A percentile compares a stretch with the other conserved stretches of the same genome.
phyloP scores from a whole-genome alignment of 1,139 yeast genomes.

The Blastobotrys proliferans region DNA sequence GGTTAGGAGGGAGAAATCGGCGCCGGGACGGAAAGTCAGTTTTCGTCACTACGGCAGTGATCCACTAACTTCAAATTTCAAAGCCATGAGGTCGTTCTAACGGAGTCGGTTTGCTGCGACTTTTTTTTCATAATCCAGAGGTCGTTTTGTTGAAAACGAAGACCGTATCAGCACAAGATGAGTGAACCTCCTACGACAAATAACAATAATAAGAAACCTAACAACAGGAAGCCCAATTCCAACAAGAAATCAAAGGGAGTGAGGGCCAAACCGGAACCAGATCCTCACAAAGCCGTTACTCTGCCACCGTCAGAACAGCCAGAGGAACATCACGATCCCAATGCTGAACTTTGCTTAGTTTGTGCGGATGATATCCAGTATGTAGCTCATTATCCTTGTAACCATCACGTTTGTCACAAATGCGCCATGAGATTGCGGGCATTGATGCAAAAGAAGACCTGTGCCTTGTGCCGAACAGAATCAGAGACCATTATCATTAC shows the following conservation, averaged over 20 bases:
- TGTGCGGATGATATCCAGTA: constrained; percentile 70
- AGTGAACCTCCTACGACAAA: too few species aligned
- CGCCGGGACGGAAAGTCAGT: too few species aligned
- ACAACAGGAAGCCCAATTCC: neutral
- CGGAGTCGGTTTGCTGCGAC: too few species aligned
- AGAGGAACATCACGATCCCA: too few species aligned
- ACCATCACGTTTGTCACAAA: constrained; percentile 75
- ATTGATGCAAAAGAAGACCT: constrained; percentile 63
- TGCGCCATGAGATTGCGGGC: constrained; percentile 85
- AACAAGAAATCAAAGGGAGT: neutral
- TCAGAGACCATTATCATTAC: constrained; percentile 58
- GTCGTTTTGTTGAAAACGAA: too few species aligned
- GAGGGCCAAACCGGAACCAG: constrained; percentile 1
- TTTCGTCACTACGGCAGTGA: too few species aligned
- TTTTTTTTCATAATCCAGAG: too few species aligned
- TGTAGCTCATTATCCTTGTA: constrained; percentile 76
- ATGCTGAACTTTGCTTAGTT: constrained; percentile 66
- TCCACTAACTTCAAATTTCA: too few species aligned
- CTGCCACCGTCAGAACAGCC: neutral
- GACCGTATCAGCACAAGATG: too few species aligned
- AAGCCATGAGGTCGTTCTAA: too few species aligned
- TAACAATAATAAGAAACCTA: neutral
- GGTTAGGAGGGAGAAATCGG: too few species aligned
- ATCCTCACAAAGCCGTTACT: constrained; percentile 4
- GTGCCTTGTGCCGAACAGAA: constrained; percentile 76